These are phyloP conservation scores for Orychophragmus violaceus DNA, from an alignment of 345 rosid species.

Conservation along the genomic window DNA sequence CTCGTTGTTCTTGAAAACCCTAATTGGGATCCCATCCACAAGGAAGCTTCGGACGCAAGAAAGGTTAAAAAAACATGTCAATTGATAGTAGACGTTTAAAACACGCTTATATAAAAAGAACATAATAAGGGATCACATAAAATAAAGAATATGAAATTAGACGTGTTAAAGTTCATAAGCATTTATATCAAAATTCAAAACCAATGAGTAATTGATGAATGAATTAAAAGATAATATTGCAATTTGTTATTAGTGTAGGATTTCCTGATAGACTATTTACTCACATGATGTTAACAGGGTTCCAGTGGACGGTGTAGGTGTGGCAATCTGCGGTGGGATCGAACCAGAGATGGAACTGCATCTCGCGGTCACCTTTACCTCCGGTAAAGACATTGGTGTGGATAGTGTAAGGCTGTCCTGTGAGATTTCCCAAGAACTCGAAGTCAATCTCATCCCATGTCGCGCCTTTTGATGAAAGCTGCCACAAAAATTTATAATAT, in stretches of 20 bases:
- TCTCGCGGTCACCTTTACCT: conserved; percentile 58
- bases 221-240: neutral
- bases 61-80: neutral
- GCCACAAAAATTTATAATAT: conserved; percentile 1
- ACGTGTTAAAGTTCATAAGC: neutral
- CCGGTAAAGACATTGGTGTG: conserved; percentile 60
- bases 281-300: conserved; percentile 46
- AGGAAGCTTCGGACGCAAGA: conserved; percentile 32
- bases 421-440: conserved; percentile 57
- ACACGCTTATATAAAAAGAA: neutral
- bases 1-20: conserved; percentile 56
- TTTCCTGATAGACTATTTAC: neutral
- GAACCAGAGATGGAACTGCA: conserved; percentile 59
- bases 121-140: neutral
- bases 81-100: neutral
- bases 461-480: conserved; percentile 45
- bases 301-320: conserved; percentile 61
- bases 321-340: conserved; percentile 59
- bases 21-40: conserved; percentile 48
- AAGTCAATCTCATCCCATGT: conserved; percentile 65
- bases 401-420: conserved; percentile 53
- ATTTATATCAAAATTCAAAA: neutral
- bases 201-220: neutral
- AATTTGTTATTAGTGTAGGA: neutral
- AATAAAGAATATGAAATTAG: neutral